Percentiles rank a stretch among this genome's conserved stretches.
Conservation (phyloP, 306 rosid species). For the Begonia loranthoides region DNA sequence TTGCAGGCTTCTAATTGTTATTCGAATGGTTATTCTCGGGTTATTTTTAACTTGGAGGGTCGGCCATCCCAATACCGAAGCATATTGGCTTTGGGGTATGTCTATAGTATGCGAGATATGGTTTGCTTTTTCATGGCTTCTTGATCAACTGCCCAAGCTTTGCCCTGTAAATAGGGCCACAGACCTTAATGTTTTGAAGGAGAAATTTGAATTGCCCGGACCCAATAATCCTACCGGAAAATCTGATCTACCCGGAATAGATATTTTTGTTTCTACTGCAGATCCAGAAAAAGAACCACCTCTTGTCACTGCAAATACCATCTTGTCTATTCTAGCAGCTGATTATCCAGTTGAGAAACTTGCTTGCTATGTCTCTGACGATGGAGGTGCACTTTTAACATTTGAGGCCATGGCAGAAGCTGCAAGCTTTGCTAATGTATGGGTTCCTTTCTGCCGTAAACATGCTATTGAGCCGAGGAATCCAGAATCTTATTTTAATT, state of each 20-base stretch:
- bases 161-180: slow-evolving; percentile 79
- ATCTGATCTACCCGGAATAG: slow-evolving; percentile 94
- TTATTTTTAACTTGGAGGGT: slow-evolving; percentile 80
- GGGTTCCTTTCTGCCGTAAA: slow-evolving; percentile 96
- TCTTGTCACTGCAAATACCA: slow-evolving; percentile 89
- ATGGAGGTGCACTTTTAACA: slow-evolving; percentile 94
- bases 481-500: slow-evolving; percentile 81
- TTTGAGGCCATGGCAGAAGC: slow-evolving; percentile 99
- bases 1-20: slow-evolving; percentile 56
- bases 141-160: slow-evolving; percentile 82
- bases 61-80: slow-evolving; percentile 50
- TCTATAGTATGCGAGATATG: slow-evolving; percentile 89
- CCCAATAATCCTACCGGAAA: slow-evolving; percentile 76
- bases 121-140: slow-evolving; percentile 99
- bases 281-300: slow-evolving; percentile 99
- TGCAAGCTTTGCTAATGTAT: slow-evolving; percentile 80
- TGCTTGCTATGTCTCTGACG: slow-evolving; percentile 95
- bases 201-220: slow-evolving; percentile 63
- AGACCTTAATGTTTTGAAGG: slow-evolving; percentile 79
- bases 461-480: slow-evolving; percentile 91
- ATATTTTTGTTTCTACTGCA: slow-evolving; percentile 87
- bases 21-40: slow-evolving; percentile 59
- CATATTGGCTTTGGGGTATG: slow-evolving; percentile 96
- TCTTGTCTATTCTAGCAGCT: slow-evolving; percentile 79
- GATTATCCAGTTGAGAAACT: slow-evolving; percentile 97